Evolutionary conservation across 169 alveolate species (phyloP), one percentile per base, ranked within the genome.

Genomic region (Plasmodium cynomolgi): DNA sequence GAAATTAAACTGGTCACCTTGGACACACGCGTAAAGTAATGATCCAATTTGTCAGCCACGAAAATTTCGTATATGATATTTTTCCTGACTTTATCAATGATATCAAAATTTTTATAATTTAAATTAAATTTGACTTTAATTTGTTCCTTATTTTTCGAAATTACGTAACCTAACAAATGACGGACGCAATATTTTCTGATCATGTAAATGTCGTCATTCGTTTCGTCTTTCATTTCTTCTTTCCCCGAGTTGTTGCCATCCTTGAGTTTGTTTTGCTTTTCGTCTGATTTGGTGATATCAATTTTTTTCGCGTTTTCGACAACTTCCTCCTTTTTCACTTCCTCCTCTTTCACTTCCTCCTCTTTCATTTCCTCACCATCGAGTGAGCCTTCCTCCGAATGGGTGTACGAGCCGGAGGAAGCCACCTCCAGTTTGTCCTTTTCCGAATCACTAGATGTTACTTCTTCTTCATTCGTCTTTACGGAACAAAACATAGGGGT

Each of bases 141-240:
- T 29, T 81, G 75, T 91, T 91, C 92, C n/a, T 83, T 81, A 33
- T 58, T 71, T 79, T 82, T 73, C 13, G 81, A 26, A 39, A 91
- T 79, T 1, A 82, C 91, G n/a, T 47, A 86, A 37, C 95, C 95
- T 73, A 91, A 39, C 37, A 91, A 44, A 91, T 91, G 95, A 17
- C 95, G 84, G 31, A 91, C 95, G 56, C 92, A 71, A 50, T 91
- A 91, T 82, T 91, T 91, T 82, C 95, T 71, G 17, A 82, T 39
- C 95, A 91, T 91, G 47, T 91, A 91, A 13, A 91, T 82, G 37
- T 91, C 81, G 11, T 83, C 95, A 82, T 79, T 83, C 15, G n/a
- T 34, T 41, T 34, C 84, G 20, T 81, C 94, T 2, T 37, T n/a
- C 17, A 1, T 23, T 56, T 62, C n/a, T 9, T n/a, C 4, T 23